Percentiles rank a stretch among this genome's conserved stretches.
These are phyloP conservation scores for Ceratobasidium sp. DNA, from an alignment of 1,284 basidiomycete species.

Conservation along the genomic window DNA sequence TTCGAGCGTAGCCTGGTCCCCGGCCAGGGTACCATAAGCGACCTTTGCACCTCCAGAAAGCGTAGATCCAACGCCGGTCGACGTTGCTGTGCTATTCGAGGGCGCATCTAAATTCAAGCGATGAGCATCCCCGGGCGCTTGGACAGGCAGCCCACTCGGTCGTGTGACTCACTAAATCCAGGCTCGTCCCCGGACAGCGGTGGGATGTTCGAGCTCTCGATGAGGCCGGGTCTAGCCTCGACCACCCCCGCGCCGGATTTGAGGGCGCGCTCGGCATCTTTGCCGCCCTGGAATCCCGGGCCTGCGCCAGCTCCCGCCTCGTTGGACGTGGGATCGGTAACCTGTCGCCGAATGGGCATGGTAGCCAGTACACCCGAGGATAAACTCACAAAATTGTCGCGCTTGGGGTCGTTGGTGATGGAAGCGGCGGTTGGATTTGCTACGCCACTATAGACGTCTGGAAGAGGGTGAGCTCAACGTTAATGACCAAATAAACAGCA, in stretches of 20 bases:
- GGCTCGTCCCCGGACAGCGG: conserved; percentile 34
- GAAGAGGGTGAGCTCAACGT: not conserved
- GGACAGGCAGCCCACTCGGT: not conserved
- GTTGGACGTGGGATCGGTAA: conserved; percentile 35
- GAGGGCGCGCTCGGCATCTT: conserved; percentile 41
- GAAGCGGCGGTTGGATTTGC: conserved; percentile 42
- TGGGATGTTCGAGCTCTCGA: conserved; percentile 41
- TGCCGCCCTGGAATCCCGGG: conserved; percentile 42
- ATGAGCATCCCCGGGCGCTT: conserved; percentile 9
- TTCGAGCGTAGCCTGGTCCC: conserved; percentile 25
- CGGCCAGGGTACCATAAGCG: conserved; percentile 8
- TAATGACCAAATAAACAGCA: not conserved
- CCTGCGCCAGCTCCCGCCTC: conserved; percentile 44
- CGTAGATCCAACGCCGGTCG: conserved; percentile 3
- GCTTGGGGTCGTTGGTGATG: conserved; percentile 33
- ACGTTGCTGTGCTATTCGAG: not conserved
- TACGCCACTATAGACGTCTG: conserved; percentile 43
- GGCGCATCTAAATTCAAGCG: conserved; percentile 12
- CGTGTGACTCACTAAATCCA: conserved; percentile 23
- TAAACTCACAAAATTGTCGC: conserved; percentile 42
- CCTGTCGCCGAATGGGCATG: not conserved
- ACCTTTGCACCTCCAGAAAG: conserved; percentile 23
- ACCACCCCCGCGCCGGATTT: conserved; percentile 42
- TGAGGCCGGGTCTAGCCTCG: conserved; percentile 41
- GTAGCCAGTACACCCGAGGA: not conserved